Evolutionary conservation across 1,139 yeast genomes (phyloP), one percentile per base, ranked within the genome.

Genomic region (Pichia sp.): DNA sequence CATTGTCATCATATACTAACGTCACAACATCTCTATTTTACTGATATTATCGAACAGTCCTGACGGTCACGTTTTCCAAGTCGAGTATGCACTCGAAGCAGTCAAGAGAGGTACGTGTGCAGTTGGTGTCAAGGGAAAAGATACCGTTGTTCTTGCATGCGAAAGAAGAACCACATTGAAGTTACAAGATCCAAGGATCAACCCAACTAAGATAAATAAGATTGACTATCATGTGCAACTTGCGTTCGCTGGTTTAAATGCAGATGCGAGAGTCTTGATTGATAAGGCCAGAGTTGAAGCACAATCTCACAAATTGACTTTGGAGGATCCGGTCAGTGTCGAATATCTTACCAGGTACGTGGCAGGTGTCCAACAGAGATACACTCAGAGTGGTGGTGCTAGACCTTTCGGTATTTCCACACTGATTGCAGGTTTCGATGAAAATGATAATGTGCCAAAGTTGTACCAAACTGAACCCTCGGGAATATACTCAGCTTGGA

Each of bases 21-120:
- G 22, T 22, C 16, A 19, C 17, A 21, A 14, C 8, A 16, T 20
- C 18, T 14, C 15, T 9, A 10, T n/a, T n/a, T 23, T 17, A 14
- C 5, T 23, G 8, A n/a, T 11, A 23, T n/a, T 23, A 17, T n/a
- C 13, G 29, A 28, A 32, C 14, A 83, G 94, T 59, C 99, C 99
- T 46, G 98, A 91, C 66, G 99, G 99, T 48, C 96, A 91, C 60
- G 96, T 88, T 59, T 91, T 91, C 69, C 97, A 91, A 72, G 98
- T 93, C 31, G 98, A 91, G 64, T 91, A 91, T 55, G 99, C 98
- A 21, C 73, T 84, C 28, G 99, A 91, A 62, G 99, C 99, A 1
- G 99, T 91, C 37, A 91, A 91, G 60, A 75, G 97, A 63, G 99
- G 98, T 45, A 91, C 98, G 2, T 86, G 96, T 58, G 96, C 97